Evolutionary conservation across 257 asterid species (phyloP).

Genomic region (Capsicum pubescens): DNA sequence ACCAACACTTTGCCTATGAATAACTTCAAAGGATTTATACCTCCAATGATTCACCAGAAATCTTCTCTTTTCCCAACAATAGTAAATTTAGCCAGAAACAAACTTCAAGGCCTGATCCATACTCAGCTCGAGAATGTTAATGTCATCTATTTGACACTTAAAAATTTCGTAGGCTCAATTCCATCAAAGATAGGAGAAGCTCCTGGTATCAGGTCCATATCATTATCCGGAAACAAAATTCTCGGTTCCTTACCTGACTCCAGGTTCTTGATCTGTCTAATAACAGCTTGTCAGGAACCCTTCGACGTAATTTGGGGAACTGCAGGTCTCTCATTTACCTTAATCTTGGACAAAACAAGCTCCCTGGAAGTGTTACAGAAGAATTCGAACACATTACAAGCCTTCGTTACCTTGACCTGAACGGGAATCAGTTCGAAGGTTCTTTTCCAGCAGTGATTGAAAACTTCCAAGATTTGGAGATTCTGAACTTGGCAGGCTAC

Average conservation of each 20-base stretch:
- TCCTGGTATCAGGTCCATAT: conserved; percentile 20
- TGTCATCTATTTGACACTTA: conserved; percentile 21
- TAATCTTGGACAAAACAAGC: conserved; percentile 29
- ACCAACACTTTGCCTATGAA: conserved; percentile 22
- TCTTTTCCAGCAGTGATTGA: conserved; percentile 10
- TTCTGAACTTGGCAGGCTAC: conserved; percentile 24
- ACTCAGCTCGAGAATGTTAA: conserved; percentile 15
- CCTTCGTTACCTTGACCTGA: conserved; percentile 28
- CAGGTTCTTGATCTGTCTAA: conserved; percentile 32
- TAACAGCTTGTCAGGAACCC: conserved; percentile 27
- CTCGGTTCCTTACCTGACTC: conserved; percentile 27
- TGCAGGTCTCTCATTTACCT: conserved; percentile 30
- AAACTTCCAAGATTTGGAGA: conserved; percentile 19
- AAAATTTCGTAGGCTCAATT: conserved; percentile 20
- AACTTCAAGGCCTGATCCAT: conserved; percentile 30
- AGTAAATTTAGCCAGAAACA: conserved; percentile 22
- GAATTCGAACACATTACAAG: conserved; percentile 20
- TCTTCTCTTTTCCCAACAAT: conserved; percentile 24
- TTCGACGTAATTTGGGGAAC: conserved; percentile 15
- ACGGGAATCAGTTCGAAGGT: conserved; percentile 6
- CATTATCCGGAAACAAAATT: conserved; percentile 26
- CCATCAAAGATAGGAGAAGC: conserved; percentile 22
- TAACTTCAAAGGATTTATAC: conserved; percentile 27
- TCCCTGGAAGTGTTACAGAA: conserved; percentile 28
- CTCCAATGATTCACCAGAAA: conserved; percentile 31